A percentile compares a stretch with the other conserved stretches of the same genome.
Conservation (phyloP, 75 land plant genomes). For the Picea glauca region DNA sequence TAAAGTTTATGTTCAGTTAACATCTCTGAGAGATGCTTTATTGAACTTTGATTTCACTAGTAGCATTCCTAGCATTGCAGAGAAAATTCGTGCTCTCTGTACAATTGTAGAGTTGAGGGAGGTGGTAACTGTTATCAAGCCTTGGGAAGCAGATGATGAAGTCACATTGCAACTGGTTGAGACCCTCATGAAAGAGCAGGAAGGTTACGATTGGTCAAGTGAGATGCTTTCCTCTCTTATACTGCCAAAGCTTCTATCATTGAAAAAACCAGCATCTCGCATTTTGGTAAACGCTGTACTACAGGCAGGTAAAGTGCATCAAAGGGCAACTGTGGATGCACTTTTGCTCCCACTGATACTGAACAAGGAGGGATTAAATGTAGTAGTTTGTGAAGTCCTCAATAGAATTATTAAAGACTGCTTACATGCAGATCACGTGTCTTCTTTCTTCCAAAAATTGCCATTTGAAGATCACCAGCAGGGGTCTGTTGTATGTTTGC, state of each 20-base stretch:
- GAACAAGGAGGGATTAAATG: conserved; percentile 42
- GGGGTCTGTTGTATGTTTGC: conserved; percentile 20
- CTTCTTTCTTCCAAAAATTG: conserved; percentile 56
- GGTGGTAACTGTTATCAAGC: conserved; percentile 43
- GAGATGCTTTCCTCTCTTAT: conserved; percentile 47
- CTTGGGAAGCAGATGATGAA: conserved; percentile 71
- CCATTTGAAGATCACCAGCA: conserved; percentile 17
- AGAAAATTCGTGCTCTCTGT: conserved; percentile 38
- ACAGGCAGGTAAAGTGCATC: conserved; percentile 55
- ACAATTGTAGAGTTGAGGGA: conserved; percentile 12
- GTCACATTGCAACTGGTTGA: conserved; percentile 23
- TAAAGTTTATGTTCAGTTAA: conserved; percentile 17
- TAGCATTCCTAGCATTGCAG: conserved; percentile 16
- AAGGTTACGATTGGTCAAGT: conserved; percentile 38
- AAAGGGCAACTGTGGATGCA: conserved; percentile 48
- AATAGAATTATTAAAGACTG: conserved; percentile 55
- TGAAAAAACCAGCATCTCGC: conserved; percentile 57
- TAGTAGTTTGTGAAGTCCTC: conserved; percentile 47
- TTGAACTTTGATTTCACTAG: conserved; percentile 15
- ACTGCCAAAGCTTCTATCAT: conserved; percentile 54
- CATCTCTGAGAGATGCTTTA: conserved; percentile 25
- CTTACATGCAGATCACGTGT: conserved; percentile 43
- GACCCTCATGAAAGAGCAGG: conserved; percentile 1
- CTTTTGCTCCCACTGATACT: conserved; percentile 50
- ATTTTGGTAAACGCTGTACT: conserved; percentile 33